Conservation (phyloP, 176 grass and related monocot genomes). For the Stipa capillata region DNA sequence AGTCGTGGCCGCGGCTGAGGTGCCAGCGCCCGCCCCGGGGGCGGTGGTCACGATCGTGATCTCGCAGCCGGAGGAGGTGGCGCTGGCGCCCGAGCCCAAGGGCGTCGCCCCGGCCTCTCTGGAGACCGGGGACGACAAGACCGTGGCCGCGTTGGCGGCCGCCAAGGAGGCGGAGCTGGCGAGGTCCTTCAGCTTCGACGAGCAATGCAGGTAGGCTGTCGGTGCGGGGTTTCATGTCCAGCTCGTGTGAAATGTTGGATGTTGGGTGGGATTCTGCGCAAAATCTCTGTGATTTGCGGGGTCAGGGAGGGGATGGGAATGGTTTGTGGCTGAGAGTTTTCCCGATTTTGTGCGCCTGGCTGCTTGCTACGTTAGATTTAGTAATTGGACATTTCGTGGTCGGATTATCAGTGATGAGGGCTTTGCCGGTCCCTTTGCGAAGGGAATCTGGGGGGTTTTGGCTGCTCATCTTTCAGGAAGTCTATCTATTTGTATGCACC, state of each 20-base stretch:
- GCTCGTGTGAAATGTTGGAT: neutral
- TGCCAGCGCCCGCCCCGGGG: neutral
- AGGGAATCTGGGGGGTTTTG: too few relatives aligned
- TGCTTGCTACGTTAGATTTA: neutral
- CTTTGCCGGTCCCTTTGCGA: too few relatives aligned
- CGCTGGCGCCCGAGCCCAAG: too few relatives aligned
- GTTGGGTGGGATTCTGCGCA: neutral
- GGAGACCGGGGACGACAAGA: neutral
- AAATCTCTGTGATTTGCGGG: neutral
- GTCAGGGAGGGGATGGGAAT: too few relatives aligned
- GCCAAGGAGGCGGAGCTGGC: too few relatives aligned
- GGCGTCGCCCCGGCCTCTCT: neutral
- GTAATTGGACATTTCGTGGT: neutral
- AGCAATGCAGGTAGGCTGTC: constrained; percentile 66
- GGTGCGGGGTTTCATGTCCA: neutral
- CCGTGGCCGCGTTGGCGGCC: neutral
- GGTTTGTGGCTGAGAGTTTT: neutral
- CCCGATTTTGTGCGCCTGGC: neutral
- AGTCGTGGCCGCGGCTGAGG: neutral
- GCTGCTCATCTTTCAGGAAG: neutral
- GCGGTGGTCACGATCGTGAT: constrained; percentile 54
- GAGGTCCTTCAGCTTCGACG: constrained; percentile 46
- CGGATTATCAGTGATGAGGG: neutral
- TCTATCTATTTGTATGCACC: neutral
- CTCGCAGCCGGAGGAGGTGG: constrained; percentile 46